Evolutionary conservation across 148 eudicot genomes (phyloP).

Genomic region (Vaccinium myrtillus): DNA sequence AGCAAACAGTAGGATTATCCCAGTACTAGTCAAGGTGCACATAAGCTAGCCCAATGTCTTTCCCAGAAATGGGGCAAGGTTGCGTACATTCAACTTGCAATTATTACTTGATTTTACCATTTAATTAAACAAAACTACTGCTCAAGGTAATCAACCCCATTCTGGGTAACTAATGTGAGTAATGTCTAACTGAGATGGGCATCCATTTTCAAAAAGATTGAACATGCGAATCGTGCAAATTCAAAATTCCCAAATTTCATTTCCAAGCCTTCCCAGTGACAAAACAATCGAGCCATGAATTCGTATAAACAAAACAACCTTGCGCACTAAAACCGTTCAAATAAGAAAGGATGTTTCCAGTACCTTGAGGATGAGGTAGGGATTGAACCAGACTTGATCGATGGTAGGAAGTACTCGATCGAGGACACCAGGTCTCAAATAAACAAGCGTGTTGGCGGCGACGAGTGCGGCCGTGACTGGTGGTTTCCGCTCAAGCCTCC

Average conservation of each 20-base stretch:
- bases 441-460: conserved; percentile 3
- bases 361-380: conserved; percentile 6
- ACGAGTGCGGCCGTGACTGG: conserved; percentile 2
- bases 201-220: neutral
- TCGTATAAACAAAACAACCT: neutral
- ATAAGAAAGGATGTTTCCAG: neutral
- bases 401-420: neutral
- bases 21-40: too few relatives aligned
- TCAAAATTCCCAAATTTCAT: neutral
- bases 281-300: neutral
- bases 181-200: too few relatives aligned
- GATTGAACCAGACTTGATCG: conserved; percentile 3
- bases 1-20: too few relatives aligned
- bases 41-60: too few relatives aligned
- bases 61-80: too few relatives aligned
- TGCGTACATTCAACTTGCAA: too few relatives aligned
- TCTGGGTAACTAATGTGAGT: too few relatives aligned
- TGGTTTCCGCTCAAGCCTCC: conserved; percentile 6
- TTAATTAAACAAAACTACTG: too few relatives aligned
- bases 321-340: neutral
- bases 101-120: too few relatives aligned
- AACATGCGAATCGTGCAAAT: neutral
- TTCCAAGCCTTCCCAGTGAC: neutral
- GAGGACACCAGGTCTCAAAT: neutral
- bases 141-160: too few relatives aligned